A percentile compares a stretch with the other conserved stretches of the same genome.
These are phyloP conservation scores for Gyromitra esculenta DNA, from an alignment of 2,329 filamentous ascomycete genomes.

Conservation along the genomic window DNA sequence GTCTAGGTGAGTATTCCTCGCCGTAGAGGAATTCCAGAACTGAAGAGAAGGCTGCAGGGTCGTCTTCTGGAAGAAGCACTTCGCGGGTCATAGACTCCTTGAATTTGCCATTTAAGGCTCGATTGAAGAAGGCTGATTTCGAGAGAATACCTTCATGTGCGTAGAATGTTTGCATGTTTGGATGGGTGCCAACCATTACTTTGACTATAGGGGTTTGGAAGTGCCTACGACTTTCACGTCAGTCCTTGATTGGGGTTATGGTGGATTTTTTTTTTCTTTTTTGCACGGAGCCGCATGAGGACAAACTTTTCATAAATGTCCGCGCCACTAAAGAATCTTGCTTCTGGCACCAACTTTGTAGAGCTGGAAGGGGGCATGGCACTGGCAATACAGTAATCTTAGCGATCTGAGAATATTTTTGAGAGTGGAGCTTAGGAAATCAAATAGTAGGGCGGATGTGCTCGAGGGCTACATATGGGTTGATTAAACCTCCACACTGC, in stretches of 20 bases:
- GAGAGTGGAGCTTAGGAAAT: not conserved
- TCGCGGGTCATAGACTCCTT: not conserved
- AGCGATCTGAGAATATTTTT: too few relatives aligned
- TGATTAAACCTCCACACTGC: not conserved
- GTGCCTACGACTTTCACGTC: not conserved
- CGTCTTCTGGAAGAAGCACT: slow-evolving; percentile 17
- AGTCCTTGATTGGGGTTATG: not conserved
- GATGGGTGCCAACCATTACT: not conserved
- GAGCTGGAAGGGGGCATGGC: not conserved
- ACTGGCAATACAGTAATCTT: not conserved
- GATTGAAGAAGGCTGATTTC: slow-evolving; percentile 15
- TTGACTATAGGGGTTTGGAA: slow-evolving; percentile 8
- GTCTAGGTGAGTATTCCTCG: slow-evolving; percentile 18
- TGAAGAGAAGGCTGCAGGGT: slow-evolving; percentile 18
- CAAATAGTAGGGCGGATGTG: not conserved
- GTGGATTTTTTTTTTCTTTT: not conserved
- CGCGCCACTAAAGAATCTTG: not conserved
- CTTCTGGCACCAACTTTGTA: not conserved
- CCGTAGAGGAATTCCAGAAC: slow-evolving; percentile 17
- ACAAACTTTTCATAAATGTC: slow-evolving; percentile 10
- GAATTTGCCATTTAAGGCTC: not conserved
- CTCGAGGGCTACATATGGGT: not conserved
- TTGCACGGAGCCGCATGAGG: not conserved
- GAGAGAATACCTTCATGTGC: slow-evolving; percentile 21
- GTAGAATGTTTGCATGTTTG: not conserved